Conservation (phyloP, 257 asterid genomes). For the Cynanchum wilfordii region DNA sequence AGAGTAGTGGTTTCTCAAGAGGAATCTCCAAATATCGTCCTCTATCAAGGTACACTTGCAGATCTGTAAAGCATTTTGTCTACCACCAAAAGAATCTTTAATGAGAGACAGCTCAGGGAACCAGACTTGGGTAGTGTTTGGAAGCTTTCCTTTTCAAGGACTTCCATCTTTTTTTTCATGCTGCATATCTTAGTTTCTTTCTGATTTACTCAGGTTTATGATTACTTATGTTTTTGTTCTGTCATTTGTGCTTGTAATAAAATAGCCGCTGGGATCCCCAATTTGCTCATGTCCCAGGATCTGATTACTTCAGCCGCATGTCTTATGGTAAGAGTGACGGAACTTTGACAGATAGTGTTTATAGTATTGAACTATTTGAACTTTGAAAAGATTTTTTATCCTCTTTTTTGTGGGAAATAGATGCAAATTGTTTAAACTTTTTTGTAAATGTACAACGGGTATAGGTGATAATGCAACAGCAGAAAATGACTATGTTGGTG, state of each 20-base stretch:
- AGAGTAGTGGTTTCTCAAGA: constrained; percentile 96
- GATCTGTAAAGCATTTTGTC: neutral
- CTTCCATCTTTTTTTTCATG: constrained; percentile 13
- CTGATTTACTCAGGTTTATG: constrained; percentile 10
- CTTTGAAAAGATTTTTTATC: neutral
- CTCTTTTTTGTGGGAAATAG: constrained; percentile 4
- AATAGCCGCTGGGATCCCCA: constrained; percentile 81
- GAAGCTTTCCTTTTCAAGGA: constrained; percentile 13
- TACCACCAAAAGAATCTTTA: neutral
- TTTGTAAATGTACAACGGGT: constrained; percentile 25
- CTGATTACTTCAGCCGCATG: constrained; percentile 52
- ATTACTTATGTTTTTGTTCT: constrained; percentile 6
- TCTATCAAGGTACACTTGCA: constrained; percentile 66
- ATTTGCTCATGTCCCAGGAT: constrained; percentile 58
- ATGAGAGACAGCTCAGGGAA: neutral
- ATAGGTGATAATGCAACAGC: constrained; percentile 60
- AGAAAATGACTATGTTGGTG: constrained; percentile 59
- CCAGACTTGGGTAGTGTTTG: neutral
- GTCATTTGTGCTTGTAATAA: constrained; percentile 12
- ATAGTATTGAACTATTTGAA: neutral
- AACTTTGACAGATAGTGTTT: neutral
- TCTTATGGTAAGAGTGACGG: constrained; percentile 52
- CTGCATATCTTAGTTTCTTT: neutral
- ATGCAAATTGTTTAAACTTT: constrained; percentile 13
- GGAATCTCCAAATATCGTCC: constrained; percentile 93